phyloP scores from a whole-genome alignment of 1,284 basidiomycete species.

The Apiotrichum sp. region DNA sequence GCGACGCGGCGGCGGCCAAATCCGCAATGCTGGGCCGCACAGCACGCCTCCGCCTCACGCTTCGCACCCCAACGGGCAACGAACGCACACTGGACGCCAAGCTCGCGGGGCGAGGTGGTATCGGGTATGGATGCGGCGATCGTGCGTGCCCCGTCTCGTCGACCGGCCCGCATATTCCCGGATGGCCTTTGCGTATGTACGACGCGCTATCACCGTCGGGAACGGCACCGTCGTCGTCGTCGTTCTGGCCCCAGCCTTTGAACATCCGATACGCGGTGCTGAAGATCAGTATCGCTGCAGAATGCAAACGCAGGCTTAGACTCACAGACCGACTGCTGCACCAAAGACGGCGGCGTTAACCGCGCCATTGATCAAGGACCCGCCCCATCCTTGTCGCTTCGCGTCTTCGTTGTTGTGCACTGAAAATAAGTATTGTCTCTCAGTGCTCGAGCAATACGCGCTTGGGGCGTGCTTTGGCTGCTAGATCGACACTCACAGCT shows the following conservation, averaged over 20 bases:
- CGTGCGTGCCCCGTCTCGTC: not conserved
- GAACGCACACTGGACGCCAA: no score
- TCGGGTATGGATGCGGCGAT: no score
- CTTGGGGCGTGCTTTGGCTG: no score
- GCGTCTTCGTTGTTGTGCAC: not conserved
- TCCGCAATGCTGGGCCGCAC: constrained; percentile 12
- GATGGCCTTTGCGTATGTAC: not conserved
- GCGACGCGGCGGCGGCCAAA: not conserved
- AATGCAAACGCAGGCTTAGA: not conserved
- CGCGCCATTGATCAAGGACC: constrained; percentile 19
- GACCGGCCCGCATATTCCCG: not conserved
- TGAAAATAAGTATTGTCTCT: no score
- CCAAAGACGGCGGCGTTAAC: constrained; percentile 27
- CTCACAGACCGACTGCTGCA: constrained; percentile 34
- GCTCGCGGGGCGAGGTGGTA: no score
- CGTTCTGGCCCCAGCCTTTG: constrained; percentile 4
- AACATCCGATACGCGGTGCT: constrained; percentile 28
- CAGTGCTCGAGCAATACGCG: no score
- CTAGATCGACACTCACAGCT: not conserved
- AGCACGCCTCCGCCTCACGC: not conserved
- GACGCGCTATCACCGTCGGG: constrained; percentile 3
- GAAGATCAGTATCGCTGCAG: not conserved
- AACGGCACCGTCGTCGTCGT: not conserved
- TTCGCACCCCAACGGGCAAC: not conserved
- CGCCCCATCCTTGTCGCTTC: constrained; percentile 16